These are phyloP conservation scores for Leccinum variicolor DNA, from an alignment of 768 basidiomycete species.

Conservation along the genomic window DNA sequence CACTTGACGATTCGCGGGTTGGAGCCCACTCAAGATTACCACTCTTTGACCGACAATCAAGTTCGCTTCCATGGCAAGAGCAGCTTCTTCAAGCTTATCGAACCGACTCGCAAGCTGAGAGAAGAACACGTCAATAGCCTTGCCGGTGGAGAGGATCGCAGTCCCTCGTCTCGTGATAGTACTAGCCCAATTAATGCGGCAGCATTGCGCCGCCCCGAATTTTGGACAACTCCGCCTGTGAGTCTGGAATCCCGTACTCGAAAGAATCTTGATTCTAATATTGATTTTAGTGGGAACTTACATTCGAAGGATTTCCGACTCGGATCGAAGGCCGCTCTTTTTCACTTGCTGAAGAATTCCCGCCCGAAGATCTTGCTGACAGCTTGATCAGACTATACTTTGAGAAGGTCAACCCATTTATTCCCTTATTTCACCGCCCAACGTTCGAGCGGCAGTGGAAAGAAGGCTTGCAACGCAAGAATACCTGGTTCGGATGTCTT, in stretches of 20 bases:
- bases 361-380: conserved; percentile 57
- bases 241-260: conserved; percentile 18
- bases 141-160: conserved; percentile 15
- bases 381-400: conserved; percentile 71
- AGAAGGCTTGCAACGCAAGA: conserved; percentile 48
- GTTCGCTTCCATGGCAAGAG: conserved; percentile 63
- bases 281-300: conserved; percentile 52
- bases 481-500: conserved; percentile 58
- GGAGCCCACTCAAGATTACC: conserved; percentile 34
- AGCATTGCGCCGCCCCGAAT: conserved; percentile 40
- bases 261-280: not conserved
- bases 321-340: conserved; percentile 26
- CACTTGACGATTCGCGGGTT: conserved; percentile 36
- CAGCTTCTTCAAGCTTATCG: conserved; percentile 53
- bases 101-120: conserved; percentile 50
- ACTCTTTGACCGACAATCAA: conserved; percentile 35
- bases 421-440: conserved; percentile 69
- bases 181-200: conserved; percentile 20
- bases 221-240: conserved; percentile 60
- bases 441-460: conserved; percentile 64
- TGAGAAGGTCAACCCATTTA: conserved; percentile 49
- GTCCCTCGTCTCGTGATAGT: conserved; percentile 16
- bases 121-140: conserved; percentile 46
- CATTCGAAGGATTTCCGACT: conserved; percentile 45
- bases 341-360: conserved; percentile 47